Base-by-base conservation (phyloP, 106 monocot genomes). In the Acorus gramineus region DNA sequence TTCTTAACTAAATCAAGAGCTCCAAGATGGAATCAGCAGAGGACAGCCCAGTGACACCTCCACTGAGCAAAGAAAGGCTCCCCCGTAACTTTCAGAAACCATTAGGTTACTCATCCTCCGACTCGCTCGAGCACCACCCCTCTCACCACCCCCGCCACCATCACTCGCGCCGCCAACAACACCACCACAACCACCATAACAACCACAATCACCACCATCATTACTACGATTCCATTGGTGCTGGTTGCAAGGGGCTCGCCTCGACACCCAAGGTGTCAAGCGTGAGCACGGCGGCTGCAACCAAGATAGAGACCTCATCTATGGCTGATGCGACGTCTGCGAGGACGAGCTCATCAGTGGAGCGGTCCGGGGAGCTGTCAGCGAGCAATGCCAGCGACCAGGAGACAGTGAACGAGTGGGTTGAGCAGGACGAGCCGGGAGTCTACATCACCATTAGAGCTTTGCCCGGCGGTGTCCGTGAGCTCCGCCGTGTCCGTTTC, bases 341-440 rank as follows among this genome's bases (percentile, higher is more conserved):
- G 63, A 72, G 81, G 70, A 87, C 82, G 4, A 84, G 84, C 70
- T 86, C 84, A 8, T 92, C 83, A 10, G 85, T 57, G 6, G 85
- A 81, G 61, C 71, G 68, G 7, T 96, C 87, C 3, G 85, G 81
- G 7, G 91, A 90, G 58, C 75, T 84, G 42, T 91, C 90, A 0
- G 78, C 64, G 14, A 92, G 91, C 79, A 85, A 87, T 71, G 88
- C 98, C 14, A 87, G 98, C 43, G 91, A 98, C 7, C 88, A 77
- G 65, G 92, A 98, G 71, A 80, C 75, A 2, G 28, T 28, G 28
- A 28, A 28, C 28, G 98, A 98, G 65, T 98, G 98, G 98, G 88
- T 98, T 44, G 98, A 98, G 75, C 82, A 98, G 77, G 98, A 98
- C 53, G 83, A 92, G 63, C 98, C 91, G 13, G 98, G 98, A 8